Evolutionary conservation across 2,329 filamentous ascomycete genomes (phyloP).

Genomic region (Westerdykella ornata): DNA sequence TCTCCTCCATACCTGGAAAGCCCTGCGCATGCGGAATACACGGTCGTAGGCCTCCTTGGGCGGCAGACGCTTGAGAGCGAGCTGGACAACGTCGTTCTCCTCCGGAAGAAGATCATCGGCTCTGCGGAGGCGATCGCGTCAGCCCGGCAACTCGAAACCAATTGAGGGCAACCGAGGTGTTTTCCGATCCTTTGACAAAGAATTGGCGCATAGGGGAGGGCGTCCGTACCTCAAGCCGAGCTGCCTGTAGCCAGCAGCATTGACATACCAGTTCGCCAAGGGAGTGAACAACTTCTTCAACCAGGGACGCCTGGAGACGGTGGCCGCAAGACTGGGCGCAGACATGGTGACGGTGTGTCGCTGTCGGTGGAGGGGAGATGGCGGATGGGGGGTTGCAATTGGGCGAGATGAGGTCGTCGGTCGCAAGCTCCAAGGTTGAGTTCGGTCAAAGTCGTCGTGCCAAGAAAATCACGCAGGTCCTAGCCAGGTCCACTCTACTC

Average conservation of each 20-base stretch:
- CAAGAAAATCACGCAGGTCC: background rate
- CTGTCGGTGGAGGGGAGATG: constrained; percentile 12
- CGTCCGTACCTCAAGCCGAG: constrained; percentile 72
- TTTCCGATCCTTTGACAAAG: background rate
- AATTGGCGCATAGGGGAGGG: constrained; percentile 4
- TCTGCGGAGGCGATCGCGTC: constrained; percentile 47
- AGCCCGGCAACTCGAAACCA: constrained; percentile 15
- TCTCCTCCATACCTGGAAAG: constrained; percentile 63
- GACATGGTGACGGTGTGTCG: constrained; percentile 51
- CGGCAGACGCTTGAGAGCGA: constrained; percentile 82
- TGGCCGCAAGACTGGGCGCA: constrained; percentile 65
- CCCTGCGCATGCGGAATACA: constrained; percentile 92
- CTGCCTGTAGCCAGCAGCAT: constrained; percentile 86
- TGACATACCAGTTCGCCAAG: constrained; percentile 79
- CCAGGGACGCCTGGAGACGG: constrained; percentile 79
- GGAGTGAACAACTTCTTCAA: constrained; percentile 72
- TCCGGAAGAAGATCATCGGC: constrained; percentile 93
- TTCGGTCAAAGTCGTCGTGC: background rate
- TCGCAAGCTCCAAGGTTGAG: constrained; percentile 9
- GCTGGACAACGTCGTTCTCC: constrained; percentile 79
- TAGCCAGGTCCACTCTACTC: background rate
- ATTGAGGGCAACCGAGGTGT: background rate
- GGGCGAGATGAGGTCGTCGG: constrained; percentile 12
- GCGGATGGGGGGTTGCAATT: constrained; percentile 23
- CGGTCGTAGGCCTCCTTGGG: constrained; percentile 92